Evolutionary conservation across 2,329 filamentous ascomycete genomes (phyloP), one percentile per base, ranked within the genome.

Genomic region (Apiospora hydei): DNA sequence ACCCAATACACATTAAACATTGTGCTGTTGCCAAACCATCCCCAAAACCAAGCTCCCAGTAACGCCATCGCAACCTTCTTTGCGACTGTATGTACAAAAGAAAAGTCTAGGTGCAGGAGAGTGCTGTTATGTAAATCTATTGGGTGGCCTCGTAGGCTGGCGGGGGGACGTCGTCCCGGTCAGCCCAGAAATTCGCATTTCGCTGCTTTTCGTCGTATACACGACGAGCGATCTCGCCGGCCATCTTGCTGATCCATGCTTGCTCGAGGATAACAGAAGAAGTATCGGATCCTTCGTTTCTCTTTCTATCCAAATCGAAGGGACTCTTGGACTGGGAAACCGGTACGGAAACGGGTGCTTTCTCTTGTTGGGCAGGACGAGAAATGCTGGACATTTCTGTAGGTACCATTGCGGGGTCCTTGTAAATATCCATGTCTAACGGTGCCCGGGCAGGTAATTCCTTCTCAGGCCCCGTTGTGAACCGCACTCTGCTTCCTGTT

Each of bases 171-270:
- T 89, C 87, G 73, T 91, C 87, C 70, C 85, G 83, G 72, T 90
- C 88, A 57, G 87, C 84, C 87, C 87, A 89, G 69, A 87, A 84
- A 6, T 81, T 82, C 38, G 85, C 83, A 70, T 88, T 85, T 47
- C 86, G 84, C 70, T 87, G 85, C 83, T 98, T 96, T 83, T 98
- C 94, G 76, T 98, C 94, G 76, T 96, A 94, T 75, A 97, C 94
- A 71, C 94, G 92, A 69, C 91, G 87, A 47, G 95, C 94, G 77
- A 98, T 96, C 82, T 98, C 96, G 75, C 92, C 92, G 6, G 96
- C 95, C 90, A 99, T 96, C 85, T 98, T 96, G 85, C 92, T 91
- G 83, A 96, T 93, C 93, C 94, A 96, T 3, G 93, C 94, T 81
- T 94, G 92, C 80, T 95, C 93, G 38, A 94, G 85, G 68, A 94